Evolutionary conservation across 805 yeast genomes (phyloP), one percentile per base, ranked within the genome.

Genomic region (Lipomyces spencermartinsiae): DNA sequence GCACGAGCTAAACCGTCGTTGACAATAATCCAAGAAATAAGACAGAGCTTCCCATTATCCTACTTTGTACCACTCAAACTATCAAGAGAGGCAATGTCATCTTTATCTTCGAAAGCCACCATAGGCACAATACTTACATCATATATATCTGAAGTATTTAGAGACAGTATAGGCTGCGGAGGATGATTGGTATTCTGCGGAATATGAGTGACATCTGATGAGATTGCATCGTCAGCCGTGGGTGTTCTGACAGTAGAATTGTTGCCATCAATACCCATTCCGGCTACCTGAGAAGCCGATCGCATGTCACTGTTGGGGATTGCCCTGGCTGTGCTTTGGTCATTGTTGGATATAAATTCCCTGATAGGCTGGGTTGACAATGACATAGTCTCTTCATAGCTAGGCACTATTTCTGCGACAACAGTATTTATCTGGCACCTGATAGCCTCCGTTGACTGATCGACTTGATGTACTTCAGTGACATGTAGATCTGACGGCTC

Each of bases 351-450:
- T 29, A 57, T 16, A 4, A 35, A 22, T 29, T 25, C 46, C 29
- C 63, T 63, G 14, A 35, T n/a, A 22, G 63, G 46, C 25, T 31
- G 63, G 8, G 57, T 31, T n/a, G 61, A 46, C 43, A 37, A 10
- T 7, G 35, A 29, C 67, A 64, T 64, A 16, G 67, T 54, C 37
- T 63, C 66, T 29, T 64, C 67, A 34, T 64, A 64, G 31, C 67
- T 64, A n/a, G 67, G 67, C 29, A 64, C 67, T 25, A 64, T 55
- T 54, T 60, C 67, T 37, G 67, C 67, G n/a, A 63, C 58, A n/a
- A 63, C 46, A 8, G 43, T 61, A 53, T 37, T 46, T 14, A 43
- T 16, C 10, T 31, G 49, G 53, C 33, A 19, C n/a, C 61, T 35
- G 31, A n/a, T 29, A 58, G 51, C 33, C 35, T 58, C 46, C 16